Base-by-base conservation (phyloP, 2,329 filamentous ascomycete genomes). In the Dothideomycetes sp. region DNA sequence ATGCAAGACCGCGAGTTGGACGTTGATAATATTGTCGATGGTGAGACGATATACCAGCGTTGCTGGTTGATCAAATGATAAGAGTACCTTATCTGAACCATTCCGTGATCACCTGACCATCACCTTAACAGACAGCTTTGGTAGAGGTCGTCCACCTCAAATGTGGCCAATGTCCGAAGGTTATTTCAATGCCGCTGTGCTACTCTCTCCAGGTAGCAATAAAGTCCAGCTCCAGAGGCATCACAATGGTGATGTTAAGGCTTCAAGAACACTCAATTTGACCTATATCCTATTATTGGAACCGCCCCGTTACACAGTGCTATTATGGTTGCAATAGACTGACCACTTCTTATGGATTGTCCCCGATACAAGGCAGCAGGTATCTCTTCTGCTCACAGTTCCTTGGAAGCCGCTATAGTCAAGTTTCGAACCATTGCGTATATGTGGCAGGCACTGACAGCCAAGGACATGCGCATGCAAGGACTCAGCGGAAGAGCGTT, bases 361-460 rank as follows among this genome's bases (percentile, higher is more conserved):
- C 55, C 55, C 10, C 46, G 51, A 8, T 34, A 44, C 32, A 56
- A 59, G 36, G 42, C 45, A 4, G 49, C 40, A 7, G 55, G 49
- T 12, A 15, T 52, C 2, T 49, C 49, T 16, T 52, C 51, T 2
- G 46, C 55, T 3, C 55, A 58, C 29, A 47, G 48, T 4, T 49
- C 50, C 32, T 42, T 59, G 5, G 45, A 53, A n/a, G 53, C 54
- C 19, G 54, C 52, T 4, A 48, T 56, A 29, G 48, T 50, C 5
- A 59, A 59, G 47, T 46, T 58, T 10, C 50, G 55, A n/a, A 56
- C 54, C 48, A 51, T 54, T 5, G 54, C 56, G 2, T 56, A 55
- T 43, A 57, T 58, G 54, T 58, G 55, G 55, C 54, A 59, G 40
- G 54, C 55, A 11, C 47, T 55, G 46, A 56, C 53, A n/a, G 56